Conservation (phyloP, 2,329 filamentous ascomycete genomes). For the Colletotrichum orbiculare region DNA sequence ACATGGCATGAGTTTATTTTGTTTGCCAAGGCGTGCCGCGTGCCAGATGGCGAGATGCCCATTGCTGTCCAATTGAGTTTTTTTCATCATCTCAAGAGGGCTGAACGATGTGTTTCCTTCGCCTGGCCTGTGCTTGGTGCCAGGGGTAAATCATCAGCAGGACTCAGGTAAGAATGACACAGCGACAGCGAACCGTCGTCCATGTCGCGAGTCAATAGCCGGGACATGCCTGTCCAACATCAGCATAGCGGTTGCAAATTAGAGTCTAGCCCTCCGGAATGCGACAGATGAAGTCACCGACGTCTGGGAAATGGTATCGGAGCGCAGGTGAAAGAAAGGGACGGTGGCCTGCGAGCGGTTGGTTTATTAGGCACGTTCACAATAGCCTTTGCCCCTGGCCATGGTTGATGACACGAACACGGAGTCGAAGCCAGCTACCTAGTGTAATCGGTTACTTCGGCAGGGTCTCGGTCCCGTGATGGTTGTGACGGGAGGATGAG, state of each 20-base stretch:
- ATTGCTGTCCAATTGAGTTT: slow-evolving; percentile 30
- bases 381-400: too few relatives aligned
- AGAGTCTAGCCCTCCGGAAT: neutral
- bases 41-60: slow-evolving; percentile 1
- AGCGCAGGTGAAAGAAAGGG: too few relatives aligned
- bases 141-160: neutral
- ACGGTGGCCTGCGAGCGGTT: too few relatives aligned
- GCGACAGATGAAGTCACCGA: slow-evolving; percentile 18
- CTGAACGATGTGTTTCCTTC: slow-evolving; percentile 19
- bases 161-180: slow-evolving; percentile 25
- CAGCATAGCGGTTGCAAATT: slow-evolving; percentile 8
- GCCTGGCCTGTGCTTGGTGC: slow-evolving; percentile 18
- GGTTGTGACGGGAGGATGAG: too few relatives aligned
- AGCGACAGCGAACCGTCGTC: neutral
- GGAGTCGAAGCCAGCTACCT: neutral
- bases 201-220: neutral
- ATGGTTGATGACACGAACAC: too few relatives aligned
- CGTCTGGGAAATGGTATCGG: slow-evolving; percentile 16
- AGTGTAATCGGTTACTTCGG: too few relatives aligned
- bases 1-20: too few relatives aligned
- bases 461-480: too few relatives aligned
- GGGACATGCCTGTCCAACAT: slow-evolving; percentile 25
- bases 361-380: too few relatives aligned
- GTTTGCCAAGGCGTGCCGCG: slow-evolving; percentile 17
- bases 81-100: slow-evolving; percentile 13